These are phyloP conservation scores for Thalassiosira exigua DNA, from an alignment of 352 stramenopile species.

Conservation along the genomic window DNA sequence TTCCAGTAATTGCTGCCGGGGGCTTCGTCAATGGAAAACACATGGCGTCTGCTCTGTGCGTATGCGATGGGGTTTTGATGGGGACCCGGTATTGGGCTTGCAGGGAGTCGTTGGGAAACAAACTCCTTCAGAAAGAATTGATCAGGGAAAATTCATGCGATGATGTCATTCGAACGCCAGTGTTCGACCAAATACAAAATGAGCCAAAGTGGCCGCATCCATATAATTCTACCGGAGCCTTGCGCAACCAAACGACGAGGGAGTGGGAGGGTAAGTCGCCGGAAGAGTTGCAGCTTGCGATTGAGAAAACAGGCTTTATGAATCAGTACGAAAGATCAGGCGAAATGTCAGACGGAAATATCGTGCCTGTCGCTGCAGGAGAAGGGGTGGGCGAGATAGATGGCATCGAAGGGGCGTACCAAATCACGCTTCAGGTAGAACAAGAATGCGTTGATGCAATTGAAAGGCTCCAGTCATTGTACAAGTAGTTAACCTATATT, in stretches of 20 bases:
- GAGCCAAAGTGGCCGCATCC: constrained; percentile 66
- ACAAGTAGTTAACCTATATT: no score
- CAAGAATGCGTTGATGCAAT: constrained; percentile 61
- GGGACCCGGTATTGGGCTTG: constrained; percentile 79
- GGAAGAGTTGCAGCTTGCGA: constrained; percentile 33
- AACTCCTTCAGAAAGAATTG: constrained; percentile 54
- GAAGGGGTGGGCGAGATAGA: constrained; percentile 75
- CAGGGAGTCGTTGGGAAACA: constrained; percentile 59
- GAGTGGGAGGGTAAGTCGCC: constrained; percentile 65
- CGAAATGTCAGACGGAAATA: constrained; percentile 24
- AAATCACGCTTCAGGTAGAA: constrained; percentile 68
- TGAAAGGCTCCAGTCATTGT: constrained; percentile 30
- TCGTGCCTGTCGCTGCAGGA: constrained; percentile 51
- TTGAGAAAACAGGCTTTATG: constrained; percentile 25
- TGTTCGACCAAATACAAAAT: constrained; percentile 77
- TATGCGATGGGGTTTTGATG: constrained; percentile 75
- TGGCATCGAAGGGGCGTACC: constrained; percentile 63
- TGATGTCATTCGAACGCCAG: constrained; percentile 68
- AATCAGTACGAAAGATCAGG: constrained; percentile 42
- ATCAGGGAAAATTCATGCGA: constrained; percentile 59
- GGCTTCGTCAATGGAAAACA: constrained; percentile 74
- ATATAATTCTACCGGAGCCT: constrained; percentile 69
- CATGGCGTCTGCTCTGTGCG: constrained; percentile 62
- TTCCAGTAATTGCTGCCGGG: constrained; percentile 72
- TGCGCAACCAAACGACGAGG: constrained; percentile 68